Conservation (phyloP, 2,329 filamentous ascomycete species). For the Cytospora leucostoma region DNA sequence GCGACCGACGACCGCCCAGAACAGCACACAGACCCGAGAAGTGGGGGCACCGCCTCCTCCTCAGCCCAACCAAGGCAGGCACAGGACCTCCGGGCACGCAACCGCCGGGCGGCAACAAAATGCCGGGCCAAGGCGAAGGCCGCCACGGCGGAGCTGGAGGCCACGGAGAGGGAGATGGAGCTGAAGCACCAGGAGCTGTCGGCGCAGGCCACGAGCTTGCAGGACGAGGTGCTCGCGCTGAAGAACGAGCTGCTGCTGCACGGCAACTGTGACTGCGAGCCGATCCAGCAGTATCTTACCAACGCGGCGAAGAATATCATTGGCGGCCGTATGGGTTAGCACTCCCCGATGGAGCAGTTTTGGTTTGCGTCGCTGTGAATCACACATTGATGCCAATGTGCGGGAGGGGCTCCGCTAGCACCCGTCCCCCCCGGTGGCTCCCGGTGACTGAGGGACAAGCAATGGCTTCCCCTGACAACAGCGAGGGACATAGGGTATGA, state of each 20-base stretch:
- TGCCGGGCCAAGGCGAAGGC: constrained; percentile 37
- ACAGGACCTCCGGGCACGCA: constrained; percentile 30
- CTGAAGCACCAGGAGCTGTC: constrained; percentile 30
- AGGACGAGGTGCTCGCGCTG: constrained; percentile 36
- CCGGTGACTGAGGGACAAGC: neutral
- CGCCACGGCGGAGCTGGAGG: constrained; percentile 33
- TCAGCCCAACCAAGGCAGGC: neutral
- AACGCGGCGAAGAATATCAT: constrained; percentile 30
- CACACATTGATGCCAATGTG: neutral
- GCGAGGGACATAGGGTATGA: neutral
- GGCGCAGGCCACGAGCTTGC: constrained; percentile 30
- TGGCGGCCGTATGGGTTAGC: neutral
- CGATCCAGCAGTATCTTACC: constrained; percentile 36
- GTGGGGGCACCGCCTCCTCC: neutral
- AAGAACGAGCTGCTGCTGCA: constrained; percentile 37
- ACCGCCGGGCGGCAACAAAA: constrained; percentile 36
- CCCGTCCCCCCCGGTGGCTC: neutral
- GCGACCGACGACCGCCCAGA: neutral
- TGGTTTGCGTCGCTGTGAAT: neutral
- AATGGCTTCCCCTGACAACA: neutral
- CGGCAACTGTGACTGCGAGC: constrained; percentile 33
- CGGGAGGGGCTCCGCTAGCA: neutral
- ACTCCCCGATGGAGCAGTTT: neutral
- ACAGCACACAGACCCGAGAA: neutral
- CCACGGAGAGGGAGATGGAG: constrained; percentile 29